These are phyloP conservation scores for Laguncularia racemosa DNA, from an alignment of 345 rosid genomes.

Conservation along the genomic window DNA sequence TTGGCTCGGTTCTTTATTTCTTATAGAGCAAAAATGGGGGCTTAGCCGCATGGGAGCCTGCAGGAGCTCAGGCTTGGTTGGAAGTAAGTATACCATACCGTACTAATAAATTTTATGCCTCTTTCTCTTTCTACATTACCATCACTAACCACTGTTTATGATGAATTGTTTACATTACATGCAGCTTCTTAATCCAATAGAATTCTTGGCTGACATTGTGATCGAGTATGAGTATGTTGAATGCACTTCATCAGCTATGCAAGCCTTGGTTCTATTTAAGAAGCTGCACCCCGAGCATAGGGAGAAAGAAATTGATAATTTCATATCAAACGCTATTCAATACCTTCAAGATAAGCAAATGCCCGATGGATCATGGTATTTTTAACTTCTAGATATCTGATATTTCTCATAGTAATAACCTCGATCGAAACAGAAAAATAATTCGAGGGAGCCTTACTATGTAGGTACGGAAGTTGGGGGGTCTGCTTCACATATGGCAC, in stretches of 20 bases:
- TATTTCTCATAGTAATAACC: background rate
- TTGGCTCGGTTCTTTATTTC: no score
- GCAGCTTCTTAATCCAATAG: slow-evolving; percentile 48
- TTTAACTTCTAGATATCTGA: background rate
- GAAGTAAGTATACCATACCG: slow-evolving; percentile 16
- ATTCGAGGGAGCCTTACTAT: background rate
- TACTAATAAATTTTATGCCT: no score
- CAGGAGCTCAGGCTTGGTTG: slow-evolving; percentile 24
- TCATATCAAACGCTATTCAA: slow-evolving; percentile 18
- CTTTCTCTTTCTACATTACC: no score
- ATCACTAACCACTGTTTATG: background rate
- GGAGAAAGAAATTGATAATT: slow-evolving; percentile 28
- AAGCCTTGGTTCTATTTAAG: slow-evolving; percentile 33
- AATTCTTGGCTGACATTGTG: slow-evolving; percentile 27
- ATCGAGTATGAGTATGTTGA: slow-evolving; percentile 31
- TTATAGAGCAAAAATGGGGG: slow-evolving; percentile 41
- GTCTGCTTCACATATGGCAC: slow-evolving; percentile 37
- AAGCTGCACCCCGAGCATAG: slow-evolving; percentile 34
- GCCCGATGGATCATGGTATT: slow-evolving; percentile 42
- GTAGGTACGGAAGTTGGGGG: slow-evolving; percentile 41
- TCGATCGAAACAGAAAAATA: background rate
- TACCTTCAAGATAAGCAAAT: slow-evolving; percentile 29
- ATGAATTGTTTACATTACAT: background rate
- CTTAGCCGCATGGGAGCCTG: slow-evolving; percentile 41
- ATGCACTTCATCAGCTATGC: slow-evolving; percentile 44